phyloP scores from a whole-genome alignment of 176 grass and related monocot species.

The Zea luxurians region DNA sequence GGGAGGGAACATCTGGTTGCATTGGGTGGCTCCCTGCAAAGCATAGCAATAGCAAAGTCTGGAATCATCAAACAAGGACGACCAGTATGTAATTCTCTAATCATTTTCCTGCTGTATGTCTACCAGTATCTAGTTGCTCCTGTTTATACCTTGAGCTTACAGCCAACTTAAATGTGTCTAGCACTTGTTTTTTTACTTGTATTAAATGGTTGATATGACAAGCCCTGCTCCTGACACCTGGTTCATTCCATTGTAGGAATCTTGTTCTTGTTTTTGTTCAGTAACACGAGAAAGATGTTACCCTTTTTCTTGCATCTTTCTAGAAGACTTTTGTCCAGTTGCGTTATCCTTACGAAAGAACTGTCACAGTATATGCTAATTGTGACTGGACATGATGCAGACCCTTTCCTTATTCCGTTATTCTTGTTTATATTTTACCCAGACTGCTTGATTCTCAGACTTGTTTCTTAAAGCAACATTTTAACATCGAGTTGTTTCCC shows the following conservation, averaged over 20 bases:
- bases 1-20: slow-evolving; percentile 88
- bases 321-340: background rate
- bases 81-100: slow-evolving; percentile 65
- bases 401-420: background rate
- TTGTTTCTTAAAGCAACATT: background rate
- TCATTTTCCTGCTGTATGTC: slow-evolving; percentile 20
- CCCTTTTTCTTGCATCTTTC: background rate
- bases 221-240: background rate
- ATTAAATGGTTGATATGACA: slow-evolving; percentile 6
- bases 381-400: background rate
- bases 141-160: slow-evolving; percentile 17
- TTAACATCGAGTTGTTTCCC: background rate
- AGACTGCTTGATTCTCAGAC: background rate
- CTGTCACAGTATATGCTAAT: background rate
- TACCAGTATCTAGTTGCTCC: background rate
- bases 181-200: background rate
- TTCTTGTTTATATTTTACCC: background rate
- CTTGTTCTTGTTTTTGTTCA: slow-evolving; percentile 11
- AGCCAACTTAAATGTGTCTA: background rate
- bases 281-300: background rate
- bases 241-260: slow-evolving; percentile 22
- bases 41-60: slow-evolving; percentile 85
- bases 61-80: slow-evolving; percentile 88
- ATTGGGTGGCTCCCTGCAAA: slow-evolving; percentile 85
- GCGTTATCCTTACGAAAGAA: background rate